Evolutionary conservation across 768 basidiomycete species (phyloP).

Genomic region (Sistotremastrum niveocremeum): DNA sequence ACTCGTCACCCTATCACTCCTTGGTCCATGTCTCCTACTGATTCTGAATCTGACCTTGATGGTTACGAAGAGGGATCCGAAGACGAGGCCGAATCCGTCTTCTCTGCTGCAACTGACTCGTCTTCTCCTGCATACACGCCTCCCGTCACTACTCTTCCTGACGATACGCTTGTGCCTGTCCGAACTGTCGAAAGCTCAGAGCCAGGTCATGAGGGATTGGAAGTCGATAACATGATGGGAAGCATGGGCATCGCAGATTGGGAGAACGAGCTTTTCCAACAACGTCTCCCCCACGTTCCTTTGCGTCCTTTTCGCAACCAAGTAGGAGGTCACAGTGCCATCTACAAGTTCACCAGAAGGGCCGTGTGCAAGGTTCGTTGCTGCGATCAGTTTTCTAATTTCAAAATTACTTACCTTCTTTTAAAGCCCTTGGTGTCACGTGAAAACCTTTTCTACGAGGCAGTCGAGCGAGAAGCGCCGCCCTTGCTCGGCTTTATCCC

Average conservation of each 20-base stretch:
- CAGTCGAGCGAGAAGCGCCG: constrained; percentile 87
- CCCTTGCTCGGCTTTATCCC: constrained; percentile 89
- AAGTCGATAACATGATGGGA: too few relatives aligned
- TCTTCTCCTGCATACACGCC: too few relatives aligned
- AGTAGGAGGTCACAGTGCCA: constrained; percentile 93
- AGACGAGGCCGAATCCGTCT: constrained; percentile 34
- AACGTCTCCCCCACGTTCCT: constrained; percentile 74
- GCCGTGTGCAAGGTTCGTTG: constrained; percentile 92
- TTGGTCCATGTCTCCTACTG: constrained; percentile 52
- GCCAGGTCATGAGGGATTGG: too few relatives aligned
- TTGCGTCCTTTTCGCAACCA: constrained; percentile 93
- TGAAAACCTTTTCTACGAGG: constrained; percentile 96
- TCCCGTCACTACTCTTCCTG: too few relatives aligned
- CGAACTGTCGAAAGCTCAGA: too few relatives aligned
- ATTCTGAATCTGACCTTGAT: too few relatives aligned
- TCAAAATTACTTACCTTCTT: constrained; percentile 1
- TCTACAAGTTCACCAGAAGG: constrained; percentile 94
- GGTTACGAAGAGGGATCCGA: constrained; percentile 18
- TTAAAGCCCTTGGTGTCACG: constrained; percentile 87
- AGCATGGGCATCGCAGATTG: too few relatives aligned
- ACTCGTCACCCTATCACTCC: constrained; percentile 21
- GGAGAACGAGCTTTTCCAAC: constrained; percentile 32
- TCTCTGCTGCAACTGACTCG: constrained; percentile 62
- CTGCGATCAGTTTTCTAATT: constrained; percentile 1
- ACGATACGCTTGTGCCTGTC: too few relatives aligned